These are phyloP conservation scores for Globisporangium middletonii DNA, from an alignment of 352 stramenopile species.

Conservation along the genomic window DNA sequence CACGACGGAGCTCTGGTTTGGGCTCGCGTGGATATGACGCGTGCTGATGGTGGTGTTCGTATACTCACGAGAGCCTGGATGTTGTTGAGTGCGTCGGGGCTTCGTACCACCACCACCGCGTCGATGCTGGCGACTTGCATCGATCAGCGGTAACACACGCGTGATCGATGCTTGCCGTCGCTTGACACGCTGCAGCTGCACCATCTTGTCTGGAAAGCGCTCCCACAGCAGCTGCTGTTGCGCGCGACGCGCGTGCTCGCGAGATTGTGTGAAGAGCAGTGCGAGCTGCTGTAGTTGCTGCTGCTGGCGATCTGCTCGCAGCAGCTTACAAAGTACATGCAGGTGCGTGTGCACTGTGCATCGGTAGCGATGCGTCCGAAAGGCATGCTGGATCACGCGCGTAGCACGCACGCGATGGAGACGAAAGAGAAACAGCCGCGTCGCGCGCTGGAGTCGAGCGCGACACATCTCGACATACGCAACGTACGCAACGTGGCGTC, in stretches of 20 bases:
- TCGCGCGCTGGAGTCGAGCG: constrained; percentile 21
- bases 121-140: neutral
- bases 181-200: constrained; percentile 7
- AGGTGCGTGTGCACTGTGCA: constrained; percentile 19
- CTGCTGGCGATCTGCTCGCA: constrained; percentile 20
- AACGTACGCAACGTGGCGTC: constrained; percentile 17
- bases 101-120: neutral
- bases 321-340: constrained; percentile 21
- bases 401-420: constrained; percentile 21
- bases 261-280: constrained; percentile 19
- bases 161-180: constrained; percentile 2
- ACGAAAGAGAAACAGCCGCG: constrained; percentile 29
- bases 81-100: neutral
- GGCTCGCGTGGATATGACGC: no score
- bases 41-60: no score
- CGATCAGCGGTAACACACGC: neutral
- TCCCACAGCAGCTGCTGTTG: constrained; percentile 13
- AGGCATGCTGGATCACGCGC: constrained; percentile 27
- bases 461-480: constrained; percentile 19
- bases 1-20: no score
- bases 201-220: constrained; percentile 9
- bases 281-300: constrained; percentile 23
- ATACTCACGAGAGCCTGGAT: no score
- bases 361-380: constrained; percentile 30
- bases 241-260: neutral